A percentile compares a stretch with the other conserved stretches of the same genome.
Evolutionary conservation across 805 yeast species (phyloP).

Genomic region (Monosporozyma solicola): DNA sequence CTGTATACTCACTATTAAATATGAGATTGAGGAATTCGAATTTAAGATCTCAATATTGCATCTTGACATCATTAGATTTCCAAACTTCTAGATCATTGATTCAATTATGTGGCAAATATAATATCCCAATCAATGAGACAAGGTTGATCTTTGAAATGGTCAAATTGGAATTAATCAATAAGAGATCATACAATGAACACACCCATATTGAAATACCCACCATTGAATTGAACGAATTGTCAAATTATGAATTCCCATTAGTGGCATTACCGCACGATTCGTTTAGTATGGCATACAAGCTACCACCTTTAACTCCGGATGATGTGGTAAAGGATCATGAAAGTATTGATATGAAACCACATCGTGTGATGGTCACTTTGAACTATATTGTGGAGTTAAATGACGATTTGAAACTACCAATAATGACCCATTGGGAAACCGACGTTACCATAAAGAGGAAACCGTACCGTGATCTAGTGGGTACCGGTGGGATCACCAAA

Average conservation of each 20-base stretch:
- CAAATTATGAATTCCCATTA: not conserved
- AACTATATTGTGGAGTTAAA: constrained; percentile 10
- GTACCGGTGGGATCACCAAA: not conserved
- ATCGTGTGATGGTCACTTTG: constrained; percentile 20
- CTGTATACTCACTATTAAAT: constrained; percentile 26
- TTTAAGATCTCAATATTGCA: constrained; percentile 13
- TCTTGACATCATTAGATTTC: constrained; percentile 27
- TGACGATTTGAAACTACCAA: constrained; percentile 6
- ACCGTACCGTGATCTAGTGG: not conserved
- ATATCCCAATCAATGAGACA: not conserved
- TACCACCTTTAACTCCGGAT: constrained; percentile 14
- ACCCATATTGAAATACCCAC: constrained; percentile 17
- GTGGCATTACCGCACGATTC: constrained; percentile 15
- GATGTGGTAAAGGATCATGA: not conserved
- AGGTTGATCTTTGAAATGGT: constrained; percentile 11
- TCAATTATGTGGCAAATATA: constrained; percentile 9
- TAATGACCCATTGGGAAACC: constrained; percentile 27
- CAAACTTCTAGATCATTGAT: constrained; percentile 23
- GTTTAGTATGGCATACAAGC: constrained; percentile 19
- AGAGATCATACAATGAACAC: constrained; percentile 1
- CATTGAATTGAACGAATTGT: constrained; percentile 5
- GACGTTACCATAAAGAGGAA: constrained; percentile 23
- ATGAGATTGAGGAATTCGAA: constrained; percentile 26
- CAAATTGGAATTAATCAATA: constrained; percentile 16
- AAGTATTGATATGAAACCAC: constrained; percentile 7